Evolutionary conservation across 805 yeast species (phyloP), one percentile per base, ranked within the genome.

Genomic region (Metahyphopichia silvanorum): DNA sequence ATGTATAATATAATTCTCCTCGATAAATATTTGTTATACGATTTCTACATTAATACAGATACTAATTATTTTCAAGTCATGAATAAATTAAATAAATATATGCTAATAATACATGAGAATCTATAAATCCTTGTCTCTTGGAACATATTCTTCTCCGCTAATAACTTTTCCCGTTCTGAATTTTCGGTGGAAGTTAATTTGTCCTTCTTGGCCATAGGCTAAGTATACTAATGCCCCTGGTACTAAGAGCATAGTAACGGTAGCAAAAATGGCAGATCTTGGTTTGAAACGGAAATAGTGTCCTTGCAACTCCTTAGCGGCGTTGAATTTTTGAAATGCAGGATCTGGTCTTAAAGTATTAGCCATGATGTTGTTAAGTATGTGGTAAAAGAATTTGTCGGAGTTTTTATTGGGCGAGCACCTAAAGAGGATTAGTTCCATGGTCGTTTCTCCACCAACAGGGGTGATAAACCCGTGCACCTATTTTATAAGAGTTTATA

Each of bases 51-150:
- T n/a, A n/a, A n/a, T n/a, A n/a, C n/a, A n/a, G n/a, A n/a, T n/a
- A n/a, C n/a, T n/a, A n/a, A n/a, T n/a, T n/a, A n/a, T n/a, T n/a
- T n/a, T n/a, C n/a, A n/a, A 19, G 7, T 9, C 6, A 26, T 17
- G 23, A 21, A 11, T 18, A 14, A n/a, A 27, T 11, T 27, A 13
- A 27, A 27, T 17, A 27, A 19, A 26, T 26, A 26, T 10, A 27
- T 27, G 11, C 22, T 27, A 15, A 27, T n/a, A 19, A 26, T 26
- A 26, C 8, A 27, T 27, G 11, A n/a, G 17, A 15, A 27, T 17
- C 42, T 54, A 63, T 55, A 65, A 65, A 45, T 66, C 71, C 49
- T 64, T 64, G 35, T 53, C 60, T 54, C 73, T 65, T 37, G 71
- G 71, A 35, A 54, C 57, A 42, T 66, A 66, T 25, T 60, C 65